Percentiles rank a stretch among this genome's conserved stretches.
Evolutionary conservation across 306 rosid species (phyloP).

Genomic region (Glycine soja): DNA sequence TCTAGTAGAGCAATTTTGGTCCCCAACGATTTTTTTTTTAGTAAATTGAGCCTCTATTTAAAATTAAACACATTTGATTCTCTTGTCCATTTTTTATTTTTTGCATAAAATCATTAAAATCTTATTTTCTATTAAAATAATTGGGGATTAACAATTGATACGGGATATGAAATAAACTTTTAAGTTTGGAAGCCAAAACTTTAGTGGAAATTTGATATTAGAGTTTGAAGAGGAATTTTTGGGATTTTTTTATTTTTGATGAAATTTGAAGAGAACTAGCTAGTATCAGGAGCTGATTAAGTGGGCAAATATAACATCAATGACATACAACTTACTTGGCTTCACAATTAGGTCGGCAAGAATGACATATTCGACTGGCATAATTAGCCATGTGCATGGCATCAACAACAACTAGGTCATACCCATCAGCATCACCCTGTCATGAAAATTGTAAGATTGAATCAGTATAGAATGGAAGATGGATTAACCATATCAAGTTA

Average conservation of each 20-base stretch:
- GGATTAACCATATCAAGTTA: slow-evolving; percentile 27
- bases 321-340: neutral
- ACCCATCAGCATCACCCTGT: slow-evolving; percentile 99
- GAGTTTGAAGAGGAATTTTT: neutral
- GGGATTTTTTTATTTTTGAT: neutral
- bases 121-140: neutral
- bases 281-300: neutral
- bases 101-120: neutral
- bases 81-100: slow-evolving; percentile 16
- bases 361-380: slow-evolving; percentile 5
- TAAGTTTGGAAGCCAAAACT: neutral
- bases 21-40: neutral
- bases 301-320: neutral
- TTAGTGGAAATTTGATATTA: neutral
- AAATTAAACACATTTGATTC: neutral
- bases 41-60: neutral
- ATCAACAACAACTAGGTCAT: slow-evolving; percentile 95
- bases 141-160: neutral
- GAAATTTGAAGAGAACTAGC: neutral
- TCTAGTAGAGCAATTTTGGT: neutral
- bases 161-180: neutral
- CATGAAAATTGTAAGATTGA: slow-evolving; percentile 44
- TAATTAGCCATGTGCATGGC: slow-evolving; percentile 74
- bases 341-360: neutral
- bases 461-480: slow-evolving; percentile 22